Evolutionary conservation across 768 basidiomycete species (phyloP), one percentile per base, ranked within the genome.

Genomic region (Multifurca ochricompacta): DNA sequence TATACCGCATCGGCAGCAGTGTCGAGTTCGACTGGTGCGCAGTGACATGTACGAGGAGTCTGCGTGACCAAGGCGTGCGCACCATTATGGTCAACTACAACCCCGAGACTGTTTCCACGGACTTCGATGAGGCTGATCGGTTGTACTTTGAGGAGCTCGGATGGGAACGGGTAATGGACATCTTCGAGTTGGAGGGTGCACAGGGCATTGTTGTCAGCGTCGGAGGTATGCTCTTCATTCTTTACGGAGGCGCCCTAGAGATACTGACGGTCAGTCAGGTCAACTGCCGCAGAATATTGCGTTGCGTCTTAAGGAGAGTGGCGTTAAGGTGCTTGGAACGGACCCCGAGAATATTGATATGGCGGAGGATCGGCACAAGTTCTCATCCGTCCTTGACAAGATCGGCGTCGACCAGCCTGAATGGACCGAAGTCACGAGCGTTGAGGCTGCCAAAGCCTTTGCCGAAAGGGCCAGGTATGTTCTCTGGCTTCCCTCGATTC

Each of bases 21-120:
- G 96, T 99, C 66, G 96, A 99, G 75, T 99, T 99, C 68, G 96
- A 99, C 69, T 99, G 96, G 96, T 99, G 96, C 68, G 95, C 96
- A n/a, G 96, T 99, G 36, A 97, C 95, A 1, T 98, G 94, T 68
- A 92, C 93, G 13, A 78, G 96, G 56, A 87, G 87, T 67, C 80
- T 99, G 51, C 79, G 93, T 64, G 82, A 87, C 60, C 89, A 92
- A 80, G 93, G 94, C 68, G 86, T 88, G 67, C 83, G 83, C 71
- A 97, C 96, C 40, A 84, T 99, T 73, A 98, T 98, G 95, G 79
- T 99, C 78, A 99, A 99, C 76, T 99, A 99, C 72, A 99, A 98
- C 71, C 95, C 95, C 8, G 96, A 99, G 72, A 99, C 96, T 3
- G 96, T 98, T 37, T 97, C 94, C 6, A 99, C 96, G 53, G 96